A percentile compares a stretch with the other conserved stretches of the same genome.
These are phyloP conservation scores for Pleurostoma richardsiae DNA, from an alignment of 2,329 filamentous ascomycete genomes.

Conservation along the genomic window DNA sequence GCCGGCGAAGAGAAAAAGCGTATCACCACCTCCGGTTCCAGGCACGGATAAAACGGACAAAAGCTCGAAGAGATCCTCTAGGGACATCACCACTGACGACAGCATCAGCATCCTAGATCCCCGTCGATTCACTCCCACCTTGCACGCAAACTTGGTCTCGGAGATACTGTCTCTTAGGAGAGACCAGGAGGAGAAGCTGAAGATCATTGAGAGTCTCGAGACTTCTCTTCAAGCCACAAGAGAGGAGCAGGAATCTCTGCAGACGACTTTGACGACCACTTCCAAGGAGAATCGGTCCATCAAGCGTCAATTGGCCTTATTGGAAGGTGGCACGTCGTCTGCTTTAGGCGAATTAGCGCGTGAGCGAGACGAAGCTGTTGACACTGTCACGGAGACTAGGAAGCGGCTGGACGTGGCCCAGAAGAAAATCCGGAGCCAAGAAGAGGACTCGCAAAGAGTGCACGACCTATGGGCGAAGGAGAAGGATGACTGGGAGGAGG, in stretches of 20 bases:
- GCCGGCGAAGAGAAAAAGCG: slow-evolving; percentile 41
- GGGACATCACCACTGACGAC: slow-evolving; percentile 61
- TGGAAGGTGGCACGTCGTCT: slow-evolving; percentile 84
- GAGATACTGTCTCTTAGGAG: slow-evolving; percentile 85
- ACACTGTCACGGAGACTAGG: slow-evolving; percentile 65
- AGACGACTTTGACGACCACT: slow-evolving; percentile 54
- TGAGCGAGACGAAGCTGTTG: slow-evolving; percentile 81
- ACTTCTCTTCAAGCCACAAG: slow-evolving; percentile 63
- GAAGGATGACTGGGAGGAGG: slow-evolving; percentile 78
- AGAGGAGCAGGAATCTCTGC: slow-evolving; percentile 69
- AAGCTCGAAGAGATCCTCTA: slow-evolving; percentile 45
- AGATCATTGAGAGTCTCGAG: slow-evolving; percentile 82
- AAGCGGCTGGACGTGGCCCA: slow-evolving; percentile 73
- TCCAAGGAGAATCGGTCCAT: slow-evolving; percentile 74
- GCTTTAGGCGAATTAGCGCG: slow-evolving; percentile 77
- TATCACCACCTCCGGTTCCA: slow-evolving; percentile 51
- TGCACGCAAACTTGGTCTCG: slow-evolving; percentile 90
- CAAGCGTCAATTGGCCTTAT: slow-evolving; percentile 77
- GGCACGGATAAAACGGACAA: slow-evolving; percentile 36
- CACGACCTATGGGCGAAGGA: slow-evolving; percentile 81
- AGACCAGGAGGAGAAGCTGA: slow-evolving; percentile 86
- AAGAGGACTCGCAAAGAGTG: slow-evolving; percentile 75
- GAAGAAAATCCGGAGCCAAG: slow-evolving; percentile 71
- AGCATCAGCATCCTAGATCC: slow-evolving; percentile 75
- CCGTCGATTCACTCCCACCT: slow-evolving; percentile 85